phyloP scores from a whole-genome alignment of 2,329 filamentous ascomycete genomes.

The Neofusicoccum cordaticola region DNA sequence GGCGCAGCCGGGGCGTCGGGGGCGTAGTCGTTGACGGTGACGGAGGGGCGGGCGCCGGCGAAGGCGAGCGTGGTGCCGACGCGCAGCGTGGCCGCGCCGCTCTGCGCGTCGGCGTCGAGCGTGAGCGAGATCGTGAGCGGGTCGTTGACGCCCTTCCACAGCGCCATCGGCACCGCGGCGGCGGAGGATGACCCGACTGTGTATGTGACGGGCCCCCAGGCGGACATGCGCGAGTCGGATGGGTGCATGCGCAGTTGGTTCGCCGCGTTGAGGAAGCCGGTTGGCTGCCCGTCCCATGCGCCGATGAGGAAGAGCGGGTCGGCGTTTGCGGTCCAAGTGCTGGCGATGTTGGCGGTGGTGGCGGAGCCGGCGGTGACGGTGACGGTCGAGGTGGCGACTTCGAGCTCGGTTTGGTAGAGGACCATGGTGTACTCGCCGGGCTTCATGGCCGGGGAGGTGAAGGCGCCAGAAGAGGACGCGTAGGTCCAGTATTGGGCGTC shows the following conservation, averaged over 20 bases:
- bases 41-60: slow-evolving; percentile 57
- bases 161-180: slow-evolving; percentile 62
- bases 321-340: slow-evolving; percentile 46
- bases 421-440: slow-evolving; percentile 68
- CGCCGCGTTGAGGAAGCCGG: slow-evolving; percentile 63
- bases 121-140: slow-evolving; percentile 61
- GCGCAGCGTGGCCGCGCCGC: slow-evolving; percentile 56
- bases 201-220: slow-evolving; percentile 60
- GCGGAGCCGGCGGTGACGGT: slow-evolving; percentile 55
- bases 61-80: slow-evolving; percentile 65
- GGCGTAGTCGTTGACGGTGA: slow-evolving; percentile 56
- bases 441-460: slow-evolving; percentile 65
- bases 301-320: slow-evolving; percentile 62
- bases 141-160: slow-evolving; percentile 60
- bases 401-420: slow-evolving; percentile 60
- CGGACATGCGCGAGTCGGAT: slow-evolving; percentile 61
- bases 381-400: slow-evolving; percentile 44
- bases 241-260: slow-evolving; percentile 69
- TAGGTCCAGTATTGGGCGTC: slow-evolving; percentile 65
- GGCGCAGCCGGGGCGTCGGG: slow-evolving; percentile 53
- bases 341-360: slow-evolving; percentile 52
- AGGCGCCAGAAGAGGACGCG: slow-evolving; percentile 54
- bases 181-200: slow-evolving; percentile 56
- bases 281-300: slow-evolving; percentile 59
- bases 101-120: slow-evolving; percentile 44